Percentiles rank a stretch among this genome's conserved stretches.
Conservation (phyloP, 1,139 yeast species). For the Saccharomyces hybrid region DNA sequence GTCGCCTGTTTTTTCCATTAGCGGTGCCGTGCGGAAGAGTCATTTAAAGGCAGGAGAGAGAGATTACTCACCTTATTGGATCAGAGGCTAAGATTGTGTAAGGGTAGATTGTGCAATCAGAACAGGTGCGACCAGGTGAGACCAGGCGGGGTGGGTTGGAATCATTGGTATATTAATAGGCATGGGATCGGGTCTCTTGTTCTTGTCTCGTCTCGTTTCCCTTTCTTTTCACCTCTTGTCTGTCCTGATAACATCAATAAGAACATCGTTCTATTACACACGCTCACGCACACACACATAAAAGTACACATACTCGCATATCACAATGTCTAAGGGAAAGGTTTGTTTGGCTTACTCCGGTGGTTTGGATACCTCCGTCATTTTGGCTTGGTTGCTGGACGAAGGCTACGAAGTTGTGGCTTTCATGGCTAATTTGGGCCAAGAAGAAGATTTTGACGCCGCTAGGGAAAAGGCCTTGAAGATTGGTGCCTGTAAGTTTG, state of each 20-base stretch:
- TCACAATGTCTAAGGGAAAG: conserved; percentile 83
- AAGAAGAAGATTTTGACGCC: conserved; percentile 97
- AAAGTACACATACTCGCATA: not conserved
- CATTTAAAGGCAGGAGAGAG: conserved; percentile 1
- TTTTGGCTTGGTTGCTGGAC: conserved; percentile 95
- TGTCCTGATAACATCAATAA: not conserved
- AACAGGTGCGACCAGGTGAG: not conserved
- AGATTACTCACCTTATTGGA: conserved; percentile 1
- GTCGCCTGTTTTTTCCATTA: not conserved
- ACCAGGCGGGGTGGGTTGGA: not conserved
- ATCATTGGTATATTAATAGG: not conserved
- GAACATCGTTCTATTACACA: not conserved
- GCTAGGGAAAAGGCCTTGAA: conserved; percentile 94
- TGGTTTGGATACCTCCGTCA: conserved; percentile 95
- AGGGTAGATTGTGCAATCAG: not conserved
- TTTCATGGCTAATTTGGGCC: conserved; percentile 95
- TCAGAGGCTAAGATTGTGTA: not conserved
- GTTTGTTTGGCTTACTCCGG: conserved; percentile 99
- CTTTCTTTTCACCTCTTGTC: not conserved
- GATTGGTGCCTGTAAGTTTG: conserved; percentile 94
- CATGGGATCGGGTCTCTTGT: not conserved
- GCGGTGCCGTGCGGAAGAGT: not conserved
- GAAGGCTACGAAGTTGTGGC: conserved; percentile 97
- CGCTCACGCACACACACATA: not conserved
- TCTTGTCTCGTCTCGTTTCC: not conserved